Percentiles rank a stretch among this genome's conserved stretches.
Evolutionary conservation across 2,329 filamentous ascomycete genomes (phyloP).

Genomic region (Exserohilum turcica): DNA sequence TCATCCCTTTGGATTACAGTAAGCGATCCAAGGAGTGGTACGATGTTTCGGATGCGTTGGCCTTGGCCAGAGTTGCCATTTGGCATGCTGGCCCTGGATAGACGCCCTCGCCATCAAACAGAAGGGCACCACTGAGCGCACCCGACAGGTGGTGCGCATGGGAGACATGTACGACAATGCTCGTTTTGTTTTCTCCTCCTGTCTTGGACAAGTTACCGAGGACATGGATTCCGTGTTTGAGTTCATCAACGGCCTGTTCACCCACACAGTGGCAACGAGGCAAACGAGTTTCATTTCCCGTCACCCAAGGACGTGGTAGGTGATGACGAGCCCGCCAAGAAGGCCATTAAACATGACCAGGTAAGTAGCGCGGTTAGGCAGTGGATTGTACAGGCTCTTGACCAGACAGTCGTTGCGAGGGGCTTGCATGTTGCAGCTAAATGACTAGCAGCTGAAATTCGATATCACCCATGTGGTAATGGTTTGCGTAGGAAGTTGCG

Average conservation of each 20-base stretch:
- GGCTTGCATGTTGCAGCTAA: background rate
- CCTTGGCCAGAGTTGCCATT: background rate
- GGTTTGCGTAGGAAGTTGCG: background rate
- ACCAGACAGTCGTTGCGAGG: background rate
- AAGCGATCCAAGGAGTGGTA: background rate
- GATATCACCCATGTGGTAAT: background rate
- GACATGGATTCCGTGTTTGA: background rate
- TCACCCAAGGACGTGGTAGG: background rate
- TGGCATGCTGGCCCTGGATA: no score
- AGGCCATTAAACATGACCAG: background rate
- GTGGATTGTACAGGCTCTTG: background rate
- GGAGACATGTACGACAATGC: background rate
- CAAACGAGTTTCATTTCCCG: background rate
- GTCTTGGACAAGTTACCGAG: background rate
- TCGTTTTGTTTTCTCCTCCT: background rate
- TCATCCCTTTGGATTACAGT: background rate
- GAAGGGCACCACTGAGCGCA: background rate
- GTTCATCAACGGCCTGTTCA: background rate
- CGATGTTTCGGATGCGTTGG: background rate
- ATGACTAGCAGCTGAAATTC: background rate
- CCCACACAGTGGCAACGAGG: background rate
- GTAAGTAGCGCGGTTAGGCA: background rate
- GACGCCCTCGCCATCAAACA: constrained; percentile 3
- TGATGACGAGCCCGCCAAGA: background rate
- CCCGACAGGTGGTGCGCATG: background rate